phyloP scores from a whole-genome alignment of 768 basidiomycete genomes.

The Coprinellus micaceus region DNA sequence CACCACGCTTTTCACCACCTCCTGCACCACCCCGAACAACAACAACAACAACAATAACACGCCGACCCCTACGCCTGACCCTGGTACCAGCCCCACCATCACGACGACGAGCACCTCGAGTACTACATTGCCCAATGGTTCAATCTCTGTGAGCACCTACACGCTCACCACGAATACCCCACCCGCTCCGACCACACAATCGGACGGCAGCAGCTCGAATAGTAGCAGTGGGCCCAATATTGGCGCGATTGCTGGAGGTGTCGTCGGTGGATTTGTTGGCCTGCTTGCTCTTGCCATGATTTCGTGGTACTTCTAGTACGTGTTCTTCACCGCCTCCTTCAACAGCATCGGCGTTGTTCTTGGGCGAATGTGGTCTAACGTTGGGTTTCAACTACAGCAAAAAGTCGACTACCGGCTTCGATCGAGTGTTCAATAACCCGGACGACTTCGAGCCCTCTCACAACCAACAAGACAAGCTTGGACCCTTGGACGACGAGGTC shows the following conservation, averaged over 20 bases:
- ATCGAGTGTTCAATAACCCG: not conserved
- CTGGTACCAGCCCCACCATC: not conserved
- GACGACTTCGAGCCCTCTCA: not conserved
- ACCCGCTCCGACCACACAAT: not conserved
- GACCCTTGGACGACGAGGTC: not conserved
- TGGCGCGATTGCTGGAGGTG: slow-evolving; percentile 10
- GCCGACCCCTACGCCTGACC: not conserved
- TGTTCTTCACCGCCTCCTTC: not conserved
- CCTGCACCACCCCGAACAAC: not conserved
- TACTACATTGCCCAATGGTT: not conserved
- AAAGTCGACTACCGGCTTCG: not conserved
- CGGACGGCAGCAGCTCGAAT: not conserved
- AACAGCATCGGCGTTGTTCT: no score
- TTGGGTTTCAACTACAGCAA: not conserved
- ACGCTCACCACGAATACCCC: not conserved
- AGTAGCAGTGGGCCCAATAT: not conserved
- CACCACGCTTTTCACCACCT: not conserved
- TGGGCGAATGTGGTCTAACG: no score
- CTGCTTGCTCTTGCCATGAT: slow-evolving; percentile 3
- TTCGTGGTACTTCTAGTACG: slow-evolving; percentile 7
- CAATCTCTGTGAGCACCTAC: not conserved
- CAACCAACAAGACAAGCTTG: not conserved
- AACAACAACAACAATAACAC: not conserved
- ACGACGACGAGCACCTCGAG: not conserved
- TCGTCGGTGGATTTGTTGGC: slow-evolving; percentile 10